Base-by-base conservation (phyloP, 768 basidiomycete species). In the Pholiota molesta region DNA sequence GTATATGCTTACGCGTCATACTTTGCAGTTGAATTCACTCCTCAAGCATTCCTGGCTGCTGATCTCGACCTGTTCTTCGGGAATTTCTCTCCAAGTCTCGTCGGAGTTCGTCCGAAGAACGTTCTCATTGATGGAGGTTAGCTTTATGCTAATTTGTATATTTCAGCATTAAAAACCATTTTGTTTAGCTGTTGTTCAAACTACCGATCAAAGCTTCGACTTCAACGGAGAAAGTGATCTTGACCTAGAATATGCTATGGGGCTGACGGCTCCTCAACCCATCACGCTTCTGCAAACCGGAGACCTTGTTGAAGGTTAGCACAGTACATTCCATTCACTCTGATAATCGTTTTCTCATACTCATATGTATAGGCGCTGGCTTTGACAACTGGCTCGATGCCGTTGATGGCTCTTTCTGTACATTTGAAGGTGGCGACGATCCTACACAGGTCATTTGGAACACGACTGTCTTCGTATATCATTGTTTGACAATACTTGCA, bases 231-330 rank as follows among this genome's bases (percentile, higher is more conserved):
- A 88, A 68, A 82, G 83, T 21, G 76, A 85, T 63, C 77, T 88
- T 17, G 86, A 87, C 70, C 75, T 88, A 9, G 72, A 86, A 71
- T 86, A 84, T 58, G 79, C 78, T 35, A 84, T 87, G 84, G 71
- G 75, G 7, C 75, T 87, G 14, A 77, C 76, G 3, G 70, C 66
- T 10, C 69, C 72, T 9, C 81, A 81, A 62, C 64, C 68, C 5
- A 77, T 82, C 6, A 79, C 77, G 1, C 69, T 83, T 29, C 75
- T 80, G 52, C 82, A 83, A 57, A 78, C 76, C 7, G 81, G 81
- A 17, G 81, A 82, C 62, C 62, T 79, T 35, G 69, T 72, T 1
- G 74, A 78, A 70, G 79, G 81, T 75, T 47, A 19, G 68, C 56
- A 17, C n/a, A 26, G 26, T 2, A 26, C 26, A n/a, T 35, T 10